Base-by-base conservation (phyloP, 176 grass and related monocot species). In the Puccinellia tenuiflora region DNA sequence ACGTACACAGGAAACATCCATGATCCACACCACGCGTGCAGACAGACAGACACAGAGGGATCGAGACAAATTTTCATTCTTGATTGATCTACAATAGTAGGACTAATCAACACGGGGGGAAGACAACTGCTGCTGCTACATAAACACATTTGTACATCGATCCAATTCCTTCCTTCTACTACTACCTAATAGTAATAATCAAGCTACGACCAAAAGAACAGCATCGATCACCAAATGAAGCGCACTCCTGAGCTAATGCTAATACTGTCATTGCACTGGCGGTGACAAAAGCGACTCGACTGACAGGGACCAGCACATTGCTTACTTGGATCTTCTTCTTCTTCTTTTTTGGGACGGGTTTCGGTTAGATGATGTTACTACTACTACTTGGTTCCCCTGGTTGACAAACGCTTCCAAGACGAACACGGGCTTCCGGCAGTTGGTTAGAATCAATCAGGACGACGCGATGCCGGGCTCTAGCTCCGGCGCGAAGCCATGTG, bases 401-500 rank as follows among this genome's bases (percentile, higher is more conserved):
- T 42, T 39, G 51, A 59, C 50, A 74, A 81, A 63, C 80, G 20
- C 53, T 77, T 48, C 61, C 48, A 85, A 28, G n/a, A 54, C 38
- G 52, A 75, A 80, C 47, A 53, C 47, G n/a, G 46, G 29, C 45
- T n/a, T 71, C 54, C 10, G 13, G 14, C 33, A 17, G 7, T 22
- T 63, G 46, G 55, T 78, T 63, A 74, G 68, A 39, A 81, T 85
- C 68, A 9, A 51, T 72, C 73, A 90, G 8, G 84, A 87, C 2
- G 89, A 90, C 21, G 91, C 59, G 40, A 99, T 81, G 31, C 91
- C 86, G 4, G 86, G 57, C 43, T 92, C 93, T 5, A 84, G 80
- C 78, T 94, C 87, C 0, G 86, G 78, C 3, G 76, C 62, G 73
- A 92, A 88, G 34, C 71, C 67, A 28, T 89, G 89, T 1, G 77